These are phyloP conservation scores for Nakazawaea ernobii DNA, from an alignment of 805 yeast genomes.

Conservation along the genomic window DNA sequence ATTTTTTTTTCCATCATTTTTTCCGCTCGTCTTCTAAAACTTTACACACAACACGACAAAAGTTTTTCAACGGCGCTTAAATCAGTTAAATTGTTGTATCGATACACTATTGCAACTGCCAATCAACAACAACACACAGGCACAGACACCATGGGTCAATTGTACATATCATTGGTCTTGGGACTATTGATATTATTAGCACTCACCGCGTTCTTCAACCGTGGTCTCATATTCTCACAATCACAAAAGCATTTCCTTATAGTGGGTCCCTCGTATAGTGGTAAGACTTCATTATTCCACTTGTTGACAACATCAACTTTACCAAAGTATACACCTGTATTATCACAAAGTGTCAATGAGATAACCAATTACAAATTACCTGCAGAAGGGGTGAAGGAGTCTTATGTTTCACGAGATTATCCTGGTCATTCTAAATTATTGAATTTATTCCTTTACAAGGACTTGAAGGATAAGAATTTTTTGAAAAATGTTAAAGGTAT, in stretches of 20 bases:
- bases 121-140: background rate
- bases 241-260: constrained; percentile 15
- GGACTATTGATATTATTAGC: constrained; percentile 14
- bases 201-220: constrained; percentile 10
- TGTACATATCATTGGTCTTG: background rate
- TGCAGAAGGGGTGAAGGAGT: constrained; percentile 27
- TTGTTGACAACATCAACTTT: constrained; percentile 15
- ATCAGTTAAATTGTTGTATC: background rate
- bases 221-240: constrained; percentile 12
- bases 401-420: constrained; percentile 59
- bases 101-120: no score
- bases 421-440: constrained; percentile 86
- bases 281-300: constrained; percentile 20
- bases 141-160: background rate
- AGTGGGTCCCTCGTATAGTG: constrained; percentile 17
- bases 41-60: background rate
- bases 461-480: constrained; percentile 33
- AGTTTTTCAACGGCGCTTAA: background rate
- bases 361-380: constrained; percentile 34
- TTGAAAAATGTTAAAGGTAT: constrained; percentile 53
- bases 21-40: no score
- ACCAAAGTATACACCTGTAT: constrained; percentile 33
- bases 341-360: constrained; percentile 44
- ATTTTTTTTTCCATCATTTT: background rate
- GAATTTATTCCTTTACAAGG: constrained; percentile 44